Evolutionary conservation across 192 early-diverging fungal species (phyloP).

Genomic region (Nowakowskiella sp.): DNA sequence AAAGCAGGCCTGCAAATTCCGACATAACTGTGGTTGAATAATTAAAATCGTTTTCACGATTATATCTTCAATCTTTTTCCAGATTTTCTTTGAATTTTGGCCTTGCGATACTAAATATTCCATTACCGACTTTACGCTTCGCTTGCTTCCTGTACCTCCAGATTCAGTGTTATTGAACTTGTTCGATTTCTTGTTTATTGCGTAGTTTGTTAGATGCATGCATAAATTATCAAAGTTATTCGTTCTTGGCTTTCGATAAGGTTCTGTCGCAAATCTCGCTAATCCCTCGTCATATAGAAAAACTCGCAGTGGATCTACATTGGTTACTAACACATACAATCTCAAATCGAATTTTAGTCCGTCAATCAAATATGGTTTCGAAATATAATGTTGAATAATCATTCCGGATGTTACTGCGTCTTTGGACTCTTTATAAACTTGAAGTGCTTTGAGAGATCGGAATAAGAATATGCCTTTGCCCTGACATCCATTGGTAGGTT

Average conservation of each 20-base stretch:
- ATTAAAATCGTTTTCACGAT: constrained; percentile 49
- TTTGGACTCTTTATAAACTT: constrained; percentile 18
- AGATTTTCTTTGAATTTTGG: constrained; percentile 16
- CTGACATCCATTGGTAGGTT: constrained; percentile 53
- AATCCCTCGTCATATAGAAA: constrained; percentile 49
- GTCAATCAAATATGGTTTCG: constrained; percentile 43
- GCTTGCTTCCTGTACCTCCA: constrained; percentile 32
- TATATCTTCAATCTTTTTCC: constrained; percentile 36
- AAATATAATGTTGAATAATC: constrained; percentile 43
- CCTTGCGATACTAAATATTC: neutral
- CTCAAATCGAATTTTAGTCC: constrained; percentile 52
- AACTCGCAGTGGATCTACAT: constrained; percentile 43
- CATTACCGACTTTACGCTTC: constrained; percentile 32
- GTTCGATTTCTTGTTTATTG: constrained; percentile 50
- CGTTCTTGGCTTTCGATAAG: constrained; percentile 32
- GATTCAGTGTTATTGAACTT: constrained; percentile 26
- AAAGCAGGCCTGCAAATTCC: constrained; percentile 41
- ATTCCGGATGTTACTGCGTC: constrained; percentile 13
- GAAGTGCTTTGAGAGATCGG: constrained; percentile 1
- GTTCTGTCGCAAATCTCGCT: constrained; percentile 51
- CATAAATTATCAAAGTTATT: constrained; percentile 37
- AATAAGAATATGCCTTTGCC: constrained; percentile 44
- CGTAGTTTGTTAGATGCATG: constrained; percentile 61
- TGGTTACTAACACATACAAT: constrained; percentile 52
- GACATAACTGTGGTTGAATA: constrained; percentile 38